Evolutionary conservation across 2,329 filamentous ascomycete species (phyloP), one percentile per base, ranked within the genome.

Genomic region (Dothideomycetidae sp.): DNA sequence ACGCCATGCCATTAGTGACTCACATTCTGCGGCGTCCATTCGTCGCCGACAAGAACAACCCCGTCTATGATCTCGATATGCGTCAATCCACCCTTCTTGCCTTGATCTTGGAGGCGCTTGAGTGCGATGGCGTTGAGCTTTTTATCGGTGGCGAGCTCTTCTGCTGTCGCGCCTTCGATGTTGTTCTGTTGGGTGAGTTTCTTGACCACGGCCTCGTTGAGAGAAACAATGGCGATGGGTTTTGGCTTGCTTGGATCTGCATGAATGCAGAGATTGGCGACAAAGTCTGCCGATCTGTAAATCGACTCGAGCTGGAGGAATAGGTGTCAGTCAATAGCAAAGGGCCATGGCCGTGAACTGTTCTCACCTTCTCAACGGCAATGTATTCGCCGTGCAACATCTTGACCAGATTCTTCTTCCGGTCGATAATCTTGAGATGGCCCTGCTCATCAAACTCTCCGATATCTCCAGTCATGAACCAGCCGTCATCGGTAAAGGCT

Each of bases 401-500:
- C 75, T 96, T 96, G 60, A 96, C 82, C 39, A 96, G 67, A 62
- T 96, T 96, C 77, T 96, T 96, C 74, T 93, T 86, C 49, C 88
- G 83, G 59, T 96, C 88, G 53, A 96, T 86, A 56, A 96, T 78
- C 49, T 70, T 73, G 47, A 96, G 62, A 56, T 93, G 81, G 31
- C 88, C 88, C 44, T 78, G 69, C 31, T 64, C 55, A 58, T 88
- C 78, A 51, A 88, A 90, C 56, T 94, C 82, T 51, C 88, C 88
- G 56, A 96, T 90, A 53, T 96, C 88, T 43, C 88, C 88, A 11
- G 85, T 93, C 70, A 81, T 88, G 72, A 96, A 96, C 90, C 90
- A 96, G 34, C 84, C 84, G 51, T 93, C 90, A 3, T 74, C 58
- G 1, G 81, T 85, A 45, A 88, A 71, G 4, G 80, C 70, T 54